Conservation (phyloP, 1,139 yeast species). For the Eremothecium gossypii region DNA sequence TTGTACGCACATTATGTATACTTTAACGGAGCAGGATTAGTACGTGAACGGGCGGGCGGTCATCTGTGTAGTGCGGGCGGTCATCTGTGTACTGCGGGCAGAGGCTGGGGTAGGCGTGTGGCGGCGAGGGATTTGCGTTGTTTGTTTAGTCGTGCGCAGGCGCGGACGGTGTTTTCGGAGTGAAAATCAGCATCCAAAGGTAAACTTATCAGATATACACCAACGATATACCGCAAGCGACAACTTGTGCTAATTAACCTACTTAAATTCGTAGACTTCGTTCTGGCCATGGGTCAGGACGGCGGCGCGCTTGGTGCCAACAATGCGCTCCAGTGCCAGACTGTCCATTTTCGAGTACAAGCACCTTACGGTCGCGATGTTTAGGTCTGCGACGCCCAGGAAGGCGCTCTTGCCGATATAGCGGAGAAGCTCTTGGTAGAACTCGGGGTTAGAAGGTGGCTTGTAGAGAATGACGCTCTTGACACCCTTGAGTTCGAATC, state of each 20-base stretch:
- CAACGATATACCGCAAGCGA: too few species aligned
- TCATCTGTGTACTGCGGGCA: too few species aligned
- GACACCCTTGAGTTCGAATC: constrained; percentile 82
- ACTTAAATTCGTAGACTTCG: constrained; percentile 65
- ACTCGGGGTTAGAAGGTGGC: constrained; percentile 75
- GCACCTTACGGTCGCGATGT: constrained; percentile 55
- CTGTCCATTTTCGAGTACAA: constrained; percentile 79
- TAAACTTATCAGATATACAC: too few species aligned
- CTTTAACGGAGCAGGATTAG: too few species aligned
- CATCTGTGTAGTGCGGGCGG: too few species aligned
- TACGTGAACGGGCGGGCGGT: too few species aligned
- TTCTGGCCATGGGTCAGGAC: constrained; percentile 57
- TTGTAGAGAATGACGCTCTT: constrained; percentile 75
- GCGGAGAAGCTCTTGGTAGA: constrained; percentile 67
- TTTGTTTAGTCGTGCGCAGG: too few species aligned
- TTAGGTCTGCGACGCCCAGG: constrained; percentile 43
- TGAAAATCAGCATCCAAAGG: too few species aligned
- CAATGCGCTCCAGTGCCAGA: constrained; percentile 68
- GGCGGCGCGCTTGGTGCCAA: constrained; percentile 72
- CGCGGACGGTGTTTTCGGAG: too few species aligned
- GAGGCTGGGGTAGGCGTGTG: too few species aligned
- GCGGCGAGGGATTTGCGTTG: too few species aligned
- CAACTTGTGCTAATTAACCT: constrained; percentile 4
- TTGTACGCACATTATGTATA: neutral
- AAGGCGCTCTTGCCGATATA: constrained; percentile 37